These are phyloP conservation scores for Plasmodium gonderi DNA, from an alignment of 169 alveolate genomes.

Conservation along the genomic window DNA sequence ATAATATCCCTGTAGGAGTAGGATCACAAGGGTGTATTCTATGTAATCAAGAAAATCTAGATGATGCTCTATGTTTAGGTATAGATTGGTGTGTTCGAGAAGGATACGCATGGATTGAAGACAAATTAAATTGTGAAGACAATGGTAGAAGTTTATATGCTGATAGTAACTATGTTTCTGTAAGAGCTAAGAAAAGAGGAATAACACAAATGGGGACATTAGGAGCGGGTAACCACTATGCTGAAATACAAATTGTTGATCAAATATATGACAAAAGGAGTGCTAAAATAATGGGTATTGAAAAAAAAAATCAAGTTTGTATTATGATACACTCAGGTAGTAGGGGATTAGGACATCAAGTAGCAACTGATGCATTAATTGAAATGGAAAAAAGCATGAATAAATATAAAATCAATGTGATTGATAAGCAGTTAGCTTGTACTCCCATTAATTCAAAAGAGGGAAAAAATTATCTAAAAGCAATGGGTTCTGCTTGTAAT, in stretches of 20 bases:
- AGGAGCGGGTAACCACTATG: conserved; percentile 94
- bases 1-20: conserved; percentile 93
- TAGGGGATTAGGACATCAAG: conserved; percentile 93
- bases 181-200: conserved; percentile 90
- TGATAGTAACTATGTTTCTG: conserved; percentile 88
- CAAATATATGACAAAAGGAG: conserved; percentile 88
- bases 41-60: conserved; percentile 77
- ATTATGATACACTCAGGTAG: conserved; percentile 92
- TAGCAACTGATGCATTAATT: conserved; percentile 89
- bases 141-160: conserved; percentile 91
- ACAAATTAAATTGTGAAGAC: conserved; percentile 89
- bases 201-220: conserved; percentile 92
- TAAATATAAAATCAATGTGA: conserved; percentile 77
- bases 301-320: conserved; percentile 85
- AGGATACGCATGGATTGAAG: conserved; percentile 89
- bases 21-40: conserved; percentile 89
- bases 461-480: conserved; percentile 88
- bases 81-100: conserved; percentile 87
- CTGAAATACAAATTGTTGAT: conserved; percentile 91
- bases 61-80: conserved; percentile 87
- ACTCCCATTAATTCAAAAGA: conserved; percentile 86
- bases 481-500: conserved; percentile 93
- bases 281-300: conserved; percentile 91
- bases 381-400: conserved; percentile 87
- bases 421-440: conserved; percentile 91